phyloP scores from a whole-genome alignment of 495 filamentous ascomycete species.

The Penicillium soppii region DNA sequence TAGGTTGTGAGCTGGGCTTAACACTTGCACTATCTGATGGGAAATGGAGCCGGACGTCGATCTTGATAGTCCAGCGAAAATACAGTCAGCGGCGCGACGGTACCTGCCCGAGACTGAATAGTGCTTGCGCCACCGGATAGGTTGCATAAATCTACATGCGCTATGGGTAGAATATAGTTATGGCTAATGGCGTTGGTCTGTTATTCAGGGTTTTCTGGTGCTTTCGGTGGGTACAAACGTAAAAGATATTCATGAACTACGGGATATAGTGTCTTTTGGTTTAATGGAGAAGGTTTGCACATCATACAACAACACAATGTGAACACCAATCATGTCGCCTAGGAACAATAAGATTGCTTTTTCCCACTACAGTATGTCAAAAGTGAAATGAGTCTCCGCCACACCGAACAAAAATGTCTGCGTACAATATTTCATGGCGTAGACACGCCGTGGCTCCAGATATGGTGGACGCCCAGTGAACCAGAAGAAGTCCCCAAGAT shows the following conservation, averaged over 20 bases:
- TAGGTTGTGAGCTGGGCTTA: conserved; percentile 11
- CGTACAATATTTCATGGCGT: background rate
- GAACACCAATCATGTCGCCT: too few relatives aligned
- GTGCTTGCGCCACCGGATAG: background rate
- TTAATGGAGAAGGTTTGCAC: background rate
- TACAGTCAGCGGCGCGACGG: background rate
- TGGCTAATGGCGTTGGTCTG: background rate
- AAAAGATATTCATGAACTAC: background rate
- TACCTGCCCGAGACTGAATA: background rate
- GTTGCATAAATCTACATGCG: background rate
- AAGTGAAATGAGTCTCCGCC: too few relatives aligned
- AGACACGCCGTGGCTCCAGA: background rate
- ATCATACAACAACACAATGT: too few relatives aligned
- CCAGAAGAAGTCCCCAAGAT: background rate
- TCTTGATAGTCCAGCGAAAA: conserved; percentile 10
- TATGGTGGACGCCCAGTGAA: background rate
- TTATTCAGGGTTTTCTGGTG: background rate
- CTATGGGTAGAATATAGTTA: background rate
- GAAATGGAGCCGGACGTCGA: conserved; percentile 17
- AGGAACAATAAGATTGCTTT: too few relatives aligned
- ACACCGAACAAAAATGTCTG: background rate
- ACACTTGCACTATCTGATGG: conserved; percentile 21
- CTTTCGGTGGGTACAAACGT: background rate
- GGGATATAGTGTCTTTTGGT: conserved; percentile 2
- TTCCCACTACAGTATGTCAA: too few relatives aligned